Percentiles rank a stretch among this genome's conserved stretches.
Conservation (phyloP, 768 basidiomycete species). For the Crucibulum laeve region DNA sequence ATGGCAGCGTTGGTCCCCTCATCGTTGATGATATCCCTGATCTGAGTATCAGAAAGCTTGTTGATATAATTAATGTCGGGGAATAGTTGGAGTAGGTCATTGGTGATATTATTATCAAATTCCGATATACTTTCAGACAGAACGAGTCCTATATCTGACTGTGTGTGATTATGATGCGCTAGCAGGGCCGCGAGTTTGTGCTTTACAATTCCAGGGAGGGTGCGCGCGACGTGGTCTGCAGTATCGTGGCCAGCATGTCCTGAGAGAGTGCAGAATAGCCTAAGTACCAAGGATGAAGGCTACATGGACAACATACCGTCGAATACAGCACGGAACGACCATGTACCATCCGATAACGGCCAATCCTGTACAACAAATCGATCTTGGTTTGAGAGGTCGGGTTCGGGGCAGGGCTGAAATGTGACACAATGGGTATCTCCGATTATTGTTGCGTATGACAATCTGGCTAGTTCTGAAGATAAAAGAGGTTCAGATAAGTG, state of each 20-base stretch:
- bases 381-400: conserved; percentile 39
- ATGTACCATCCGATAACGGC: conserved; percentile 30
- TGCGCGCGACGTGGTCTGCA: conserved; percentile 31
- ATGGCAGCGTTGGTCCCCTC: conserved; percentile 25
- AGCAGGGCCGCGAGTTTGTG: conserved; percentile 16
- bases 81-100: conserved; percentile 35
- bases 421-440: conserved; percentile 34
- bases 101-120: conserved; percentile 32
- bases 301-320: conserved; percentile 30
- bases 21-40: conserved; percentile 38
- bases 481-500: conserved; percentile 37
- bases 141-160: conserved; percentile 20
- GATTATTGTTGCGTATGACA: conserved; percentile 25
- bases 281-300: background rate
- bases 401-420: conserved; percentile 43
- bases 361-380: conserved; percentile 37
- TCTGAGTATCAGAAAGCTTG: conserved; percentile 31
- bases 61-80: conserved; percentile 28
- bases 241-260: conserved; percentile 46
- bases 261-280: conserved; percentile 10
- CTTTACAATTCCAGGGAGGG: conserved; percentile 27
- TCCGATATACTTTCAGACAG: conserved; percentile 29
- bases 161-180: background rate
- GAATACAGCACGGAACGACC: conserved; percentile 43
- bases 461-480: conserved; percentile 34